Percentiles rank a stretch among this genome's conserved stretches.
Conservation (phyloP, 2,329 filamentous ascomycete species). For the Hypoxylon rubiginosum region DNA sequence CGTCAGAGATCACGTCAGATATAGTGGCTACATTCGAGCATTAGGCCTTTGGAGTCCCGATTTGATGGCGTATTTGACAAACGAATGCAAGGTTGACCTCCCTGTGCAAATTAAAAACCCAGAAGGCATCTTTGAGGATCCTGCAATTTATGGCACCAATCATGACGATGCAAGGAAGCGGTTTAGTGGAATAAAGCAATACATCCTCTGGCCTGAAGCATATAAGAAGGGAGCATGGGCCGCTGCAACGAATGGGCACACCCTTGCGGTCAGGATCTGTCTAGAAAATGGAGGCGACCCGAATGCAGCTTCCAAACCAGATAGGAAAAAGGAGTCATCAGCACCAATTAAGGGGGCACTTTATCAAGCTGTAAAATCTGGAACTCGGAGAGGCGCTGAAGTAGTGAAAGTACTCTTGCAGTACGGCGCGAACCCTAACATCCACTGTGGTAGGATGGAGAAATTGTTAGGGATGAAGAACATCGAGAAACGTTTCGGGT, state of each 20-base stretch:
- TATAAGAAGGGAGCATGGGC: not conserved
- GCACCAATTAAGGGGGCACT: not conserved
- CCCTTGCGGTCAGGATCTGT: conserved; percentile 9
- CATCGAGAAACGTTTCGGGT: conserved; percentile 14
- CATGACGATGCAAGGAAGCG: conserved; percentile 15
- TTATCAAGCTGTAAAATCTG: not conserved
- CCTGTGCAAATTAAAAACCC: not conserved
- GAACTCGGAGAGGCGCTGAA: not conserved
- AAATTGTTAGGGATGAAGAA: not conserved
- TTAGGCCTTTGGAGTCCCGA: conserved; percentile 22
- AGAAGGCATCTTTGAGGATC: not conserved
- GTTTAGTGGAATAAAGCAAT: conserved; percentile 25
- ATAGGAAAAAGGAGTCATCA: not conserved
- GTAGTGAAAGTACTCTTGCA: conserved; percentile 21
- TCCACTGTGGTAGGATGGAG: not conserved
- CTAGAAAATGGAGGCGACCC: conserved; percentile 30
- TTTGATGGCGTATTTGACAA: conserved; percentile 12
- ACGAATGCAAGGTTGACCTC: conserved; percentile 23
- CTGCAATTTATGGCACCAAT: not conserved
- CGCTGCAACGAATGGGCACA: not conserved
- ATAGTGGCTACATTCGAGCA: conserved; percentile 12
- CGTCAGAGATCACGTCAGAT: no score
- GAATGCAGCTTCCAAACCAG: not conserved
- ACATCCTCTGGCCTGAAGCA: conserved; percentile 21
- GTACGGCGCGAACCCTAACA: conserved; percentile 7